Evolutionary conservation across 805 yeast genomes (phyloP).

Genomic region (Scheffersomyces coipomensis): DNA sequence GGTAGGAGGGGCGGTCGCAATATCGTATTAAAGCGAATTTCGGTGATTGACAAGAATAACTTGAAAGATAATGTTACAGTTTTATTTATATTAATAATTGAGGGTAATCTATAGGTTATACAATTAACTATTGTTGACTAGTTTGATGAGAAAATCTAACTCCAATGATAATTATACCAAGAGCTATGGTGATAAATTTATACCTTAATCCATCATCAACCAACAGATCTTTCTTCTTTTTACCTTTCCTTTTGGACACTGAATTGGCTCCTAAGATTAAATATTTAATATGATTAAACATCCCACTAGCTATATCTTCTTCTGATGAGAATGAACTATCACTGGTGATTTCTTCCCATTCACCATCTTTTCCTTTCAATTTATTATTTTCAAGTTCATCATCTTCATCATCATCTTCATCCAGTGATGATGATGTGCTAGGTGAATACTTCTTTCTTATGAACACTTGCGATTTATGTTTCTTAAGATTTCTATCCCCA

Average conservation of each 20-base stretch:
- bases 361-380: conserved; percentile 8
- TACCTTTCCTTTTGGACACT: conserved; percentile 5
- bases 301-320: conserved; percentile 19
- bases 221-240: conserved; percentile 15
- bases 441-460: conserved; percentile 6
- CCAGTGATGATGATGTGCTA: conserved; percentile 6
- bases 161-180: conserved; percentile 42
- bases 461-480: conserved; percentile 37
- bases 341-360: conserved; percentile 9
- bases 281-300: conserved; percentile 34
- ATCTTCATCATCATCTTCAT: conserved; percentile 11
- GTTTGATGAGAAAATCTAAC: conserved; percentile 29
- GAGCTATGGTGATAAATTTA: conserved; percentile 40
- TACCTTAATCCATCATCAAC: conserved; percentile 42
- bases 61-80: too few species aligned
- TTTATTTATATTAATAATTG: too few species aligned
- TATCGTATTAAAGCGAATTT: too few species aligned
- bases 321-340: conserved; percentile 1
- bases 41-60: too few species aligned
- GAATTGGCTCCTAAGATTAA: conserved; percentile 25
- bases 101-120: too few species aligned
- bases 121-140: too few species aligned
- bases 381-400: conserved; percentile 11
- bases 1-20: too few species aligned
- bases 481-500: conserved; percentile 23